Evolutionary conservation across 805 yeast species (phyloP).

Genomic region (Kodamaea jinghongensis): DNA sequence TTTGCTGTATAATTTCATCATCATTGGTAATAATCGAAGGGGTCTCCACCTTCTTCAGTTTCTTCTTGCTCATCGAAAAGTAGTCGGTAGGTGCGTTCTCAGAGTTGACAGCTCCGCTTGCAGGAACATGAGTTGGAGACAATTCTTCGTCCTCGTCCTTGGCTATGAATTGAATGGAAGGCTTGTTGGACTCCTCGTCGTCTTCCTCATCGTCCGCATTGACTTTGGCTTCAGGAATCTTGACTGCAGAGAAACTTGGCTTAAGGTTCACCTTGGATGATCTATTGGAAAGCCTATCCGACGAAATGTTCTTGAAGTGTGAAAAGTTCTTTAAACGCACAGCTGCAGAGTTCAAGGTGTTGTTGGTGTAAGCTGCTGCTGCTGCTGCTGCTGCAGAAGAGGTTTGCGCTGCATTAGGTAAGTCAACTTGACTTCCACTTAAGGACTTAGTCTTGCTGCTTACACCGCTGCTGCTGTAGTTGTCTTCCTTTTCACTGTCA

Average conservation of each 20-base stretch:
- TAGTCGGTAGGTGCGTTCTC: slow-evolving; percentile 3
- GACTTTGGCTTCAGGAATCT: slow-evolving; percentile 65
- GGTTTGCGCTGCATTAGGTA: neutral
- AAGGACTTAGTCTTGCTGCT: neutral
- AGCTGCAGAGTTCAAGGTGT: slow-evolving; percentile 6
- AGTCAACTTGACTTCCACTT: slow-evolving; percentile 1
- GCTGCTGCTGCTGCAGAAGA: slow-evolving; percentile 1
- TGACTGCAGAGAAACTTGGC: slow-evolving; percentile 69
- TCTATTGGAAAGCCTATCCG: slow-evolving; percentile 29
- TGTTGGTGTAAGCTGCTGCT: neutral
- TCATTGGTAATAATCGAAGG: slow-evolving; percentile 33
- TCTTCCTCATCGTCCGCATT: slow-evolving; percentile 65
- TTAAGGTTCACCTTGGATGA: slow-evolving; percentile 40
- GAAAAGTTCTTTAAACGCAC: slow-evolving; percentile 3
- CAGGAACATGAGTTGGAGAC: neutral
- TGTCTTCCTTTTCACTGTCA: slow-evolving; percentile 21
- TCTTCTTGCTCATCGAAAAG: slow-evolving; percentile 1
- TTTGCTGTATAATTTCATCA: slow-evolving; percentile 34
- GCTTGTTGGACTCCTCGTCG: slow-evolving; percentile 33
- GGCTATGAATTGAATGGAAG: slow-evolving; percentile 56
- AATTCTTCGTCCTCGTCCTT: neutral
- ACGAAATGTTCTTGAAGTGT: slow-evolving; percentile 1
- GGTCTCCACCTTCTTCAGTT: slow-evolving; percentile 3
- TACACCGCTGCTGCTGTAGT: slow-evolving; percentile 7
- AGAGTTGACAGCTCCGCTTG: neutral